Percentiles rank a stretch among this genome's conserved stretches.
These are phyloP conservation scores for Cladosporium halotolerans DNA, from an alignment of 2,329 filamentous ascomycete genomes.

Conservation along the genomic window DNA sequence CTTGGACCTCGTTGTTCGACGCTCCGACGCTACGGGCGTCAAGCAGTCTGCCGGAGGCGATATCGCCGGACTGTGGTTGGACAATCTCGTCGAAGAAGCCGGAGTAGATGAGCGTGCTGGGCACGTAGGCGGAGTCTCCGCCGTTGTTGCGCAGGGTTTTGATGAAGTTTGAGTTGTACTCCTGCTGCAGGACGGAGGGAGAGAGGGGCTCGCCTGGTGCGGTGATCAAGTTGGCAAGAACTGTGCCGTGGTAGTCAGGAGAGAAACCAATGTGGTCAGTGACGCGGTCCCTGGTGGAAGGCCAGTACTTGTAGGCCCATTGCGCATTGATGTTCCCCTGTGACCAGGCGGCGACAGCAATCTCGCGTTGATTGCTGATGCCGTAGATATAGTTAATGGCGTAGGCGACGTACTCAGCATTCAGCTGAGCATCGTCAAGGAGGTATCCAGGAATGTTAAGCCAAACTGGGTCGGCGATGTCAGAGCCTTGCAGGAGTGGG, in stretches of 20 bases:
- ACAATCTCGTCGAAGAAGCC: constrained; percentile 47
- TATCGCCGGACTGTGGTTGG: constrained; percentile 42
- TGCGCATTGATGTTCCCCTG: constrained; percentile 51
- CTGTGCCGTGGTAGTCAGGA: constrained; percentile 49
- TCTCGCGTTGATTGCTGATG: constrained; percentile 33
- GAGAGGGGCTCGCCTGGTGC: constrained; percentile 19
- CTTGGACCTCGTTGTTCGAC: constrained; percentile 46
- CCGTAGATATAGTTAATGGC: constrained; percentile 51
- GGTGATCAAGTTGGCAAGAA: constrained; percentile 32
- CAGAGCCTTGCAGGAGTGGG: constrained; percentile 40
- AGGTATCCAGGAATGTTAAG: constrained; percentile 48
- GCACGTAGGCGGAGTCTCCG: constrained; percentile 49
- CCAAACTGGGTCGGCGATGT: constrained; percentile 47
- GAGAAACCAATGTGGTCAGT: constrained; percentile 49
- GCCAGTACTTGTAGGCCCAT: constrained; percentile 55
- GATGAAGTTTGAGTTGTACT: constrained; percentile 41
- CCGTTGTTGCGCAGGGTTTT: constrained; percentile 36
- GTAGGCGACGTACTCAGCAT: constrained; percentile 52
- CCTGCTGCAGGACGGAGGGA: constrained; percentile 44
- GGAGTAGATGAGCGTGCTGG: constrained; percentile 50
- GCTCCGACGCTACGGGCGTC: constrained; percentile 42
- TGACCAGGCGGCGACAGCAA: constrained; percentile 48
- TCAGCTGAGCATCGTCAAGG: constrained; percentile 45
- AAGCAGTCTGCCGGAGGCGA: constrained; percentile 43
- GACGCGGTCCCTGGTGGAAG: constrained; percentile 40